Percentiles rank a stretch among this genome's conserved stretches.
phyloP scores from a whole-genome alignment of 2,329 filamentous ascomycete species.

The Hypoxylon sp. region DNA sequence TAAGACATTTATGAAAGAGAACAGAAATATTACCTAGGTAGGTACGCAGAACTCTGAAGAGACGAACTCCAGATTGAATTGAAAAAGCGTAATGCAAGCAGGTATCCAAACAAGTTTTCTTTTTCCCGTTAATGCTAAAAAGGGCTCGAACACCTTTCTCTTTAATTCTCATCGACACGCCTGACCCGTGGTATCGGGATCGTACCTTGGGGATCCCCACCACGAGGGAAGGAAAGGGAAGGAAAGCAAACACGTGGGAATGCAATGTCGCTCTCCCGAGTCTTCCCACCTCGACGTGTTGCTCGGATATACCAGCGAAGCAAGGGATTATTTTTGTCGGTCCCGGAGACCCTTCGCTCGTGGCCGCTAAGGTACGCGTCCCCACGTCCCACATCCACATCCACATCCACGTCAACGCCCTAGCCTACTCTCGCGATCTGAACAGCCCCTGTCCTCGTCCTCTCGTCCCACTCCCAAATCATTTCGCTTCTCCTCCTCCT shows the following conservation, averaged over 20 bases:
- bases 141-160: neutral
- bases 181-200: neutral
- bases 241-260: neutral
- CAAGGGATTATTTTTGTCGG: neutral
- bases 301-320: neutral
- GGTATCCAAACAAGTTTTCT: slow-evolving; percentile 15
- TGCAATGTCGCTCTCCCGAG: neutral
- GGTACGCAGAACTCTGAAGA: no score
- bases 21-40: no score
- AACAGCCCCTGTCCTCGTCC: neutral
- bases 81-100: slow-evolving; percentile 4
- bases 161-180: neutral
- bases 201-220: neutral
- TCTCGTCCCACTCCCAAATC: neutral
- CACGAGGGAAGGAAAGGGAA: neutral
- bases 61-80: neutral
- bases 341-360: neutral
- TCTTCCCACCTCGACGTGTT: neutral
- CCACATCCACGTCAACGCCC: neutral
- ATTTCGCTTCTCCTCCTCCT: no score
- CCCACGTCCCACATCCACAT: neutral
- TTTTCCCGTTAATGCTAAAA: slow-evolving; percentile 6
- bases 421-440: neutral
- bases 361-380: neutral
- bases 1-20: neutral